Conservation (phyloP, 2,329 filamentous ascomycete species). For the Cercospora zeina region DNA sequence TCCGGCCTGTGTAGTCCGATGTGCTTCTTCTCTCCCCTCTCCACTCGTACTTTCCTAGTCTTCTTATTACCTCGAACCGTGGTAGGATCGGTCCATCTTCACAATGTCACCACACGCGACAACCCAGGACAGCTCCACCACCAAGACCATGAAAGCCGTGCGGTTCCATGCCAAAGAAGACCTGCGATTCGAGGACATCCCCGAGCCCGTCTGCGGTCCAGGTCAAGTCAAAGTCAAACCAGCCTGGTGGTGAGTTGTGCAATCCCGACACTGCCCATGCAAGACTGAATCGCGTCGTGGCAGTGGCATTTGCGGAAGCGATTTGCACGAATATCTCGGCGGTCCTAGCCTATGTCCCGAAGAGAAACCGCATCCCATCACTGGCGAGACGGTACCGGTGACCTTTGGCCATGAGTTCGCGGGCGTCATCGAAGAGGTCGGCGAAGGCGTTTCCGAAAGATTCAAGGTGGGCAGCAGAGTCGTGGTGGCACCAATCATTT, state of each 20-base stretch:
- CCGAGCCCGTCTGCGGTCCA: constrained; percentile 38
- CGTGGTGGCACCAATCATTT: constrained; percentile 52
- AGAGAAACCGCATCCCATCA: constrained; percentile 56
- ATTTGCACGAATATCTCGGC: constrained; percentile 42
- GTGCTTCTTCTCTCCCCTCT: background rate
- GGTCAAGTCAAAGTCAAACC: constrained; percentile 43
- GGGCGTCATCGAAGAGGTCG: constrained; percentile 54
- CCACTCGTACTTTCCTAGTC: background rate
- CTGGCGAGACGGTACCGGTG: constrained; percentile 53
- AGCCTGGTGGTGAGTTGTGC: constrained; percentile 40
- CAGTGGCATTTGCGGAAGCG: constrained; percentile 29
- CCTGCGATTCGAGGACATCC: constrained; percentile 40
- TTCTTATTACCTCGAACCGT: too few species aligned
- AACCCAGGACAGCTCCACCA: constrained; percentile 21
- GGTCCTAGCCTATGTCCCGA: constrained; percentile 46
- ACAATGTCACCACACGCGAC: constrained; percentile 19
- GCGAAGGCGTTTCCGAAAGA: constrained; percentile 49
- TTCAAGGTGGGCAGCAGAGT: constrained; percentile 53
- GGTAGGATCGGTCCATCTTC: background rate
- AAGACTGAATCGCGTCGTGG: background rate
- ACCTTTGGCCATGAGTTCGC: constrained; percentile 58
- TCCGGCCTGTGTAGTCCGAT: constrained; percentile 7
- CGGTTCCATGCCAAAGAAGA: constrained; percentile 44
- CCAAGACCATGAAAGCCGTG: constrained; percentile 41
- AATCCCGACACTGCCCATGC: background rate